phyloP scores from a whole-genome alignment of 2,329 filamentous ascomycete species.

The Colletotrichum sp. region DNA sequence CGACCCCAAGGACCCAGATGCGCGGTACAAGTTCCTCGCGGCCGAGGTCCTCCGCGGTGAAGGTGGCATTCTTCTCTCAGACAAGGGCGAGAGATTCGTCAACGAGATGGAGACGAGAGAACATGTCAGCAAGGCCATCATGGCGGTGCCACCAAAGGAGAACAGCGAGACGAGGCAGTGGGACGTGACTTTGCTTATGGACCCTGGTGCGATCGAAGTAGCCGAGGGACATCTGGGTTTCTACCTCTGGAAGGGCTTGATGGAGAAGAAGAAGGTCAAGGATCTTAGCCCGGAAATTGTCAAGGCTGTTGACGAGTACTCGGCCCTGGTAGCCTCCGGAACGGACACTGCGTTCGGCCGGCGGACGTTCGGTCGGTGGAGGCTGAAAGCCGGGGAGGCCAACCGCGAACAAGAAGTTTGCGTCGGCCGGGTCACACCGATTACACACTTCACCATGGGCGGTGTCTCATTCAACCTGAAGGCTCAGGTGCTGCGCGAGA shows the following conservation, averaged over 20 bases:
- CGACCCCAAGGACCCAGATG: constrained; percentile 50
- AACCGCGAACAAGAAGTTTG: constrained; percentile 58
- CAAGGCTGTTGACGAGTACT: constrained; percentile 53
- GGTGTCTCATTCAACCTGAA: constrained; percentile 62
- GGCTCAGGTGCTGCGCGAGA: constrained; percentile 52
- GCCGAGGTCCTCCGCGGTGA: constrained; percentile 68
- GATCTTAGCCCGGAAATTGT: constrained; percentile 49
- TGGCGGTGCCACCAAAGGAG: constrained; percentile 35
- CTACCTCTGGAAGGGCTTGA: constrained; percentile 66
- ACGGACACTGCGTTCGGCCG: constrained; percentile 51
- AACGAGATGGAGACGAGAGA: constrained; percentile 67
- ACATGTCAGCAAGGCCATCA: constrained; percentile 58
- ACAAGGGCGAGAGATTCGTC: constrained; percentile 58
- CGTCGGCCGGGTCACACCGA: constrained; percentile 64
- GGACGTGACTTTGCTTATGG: constrained; percentile 63
- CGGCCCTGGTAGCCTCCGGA: constrained; percentile 43
- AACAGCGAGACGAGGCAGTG: constrained; percentile 52
- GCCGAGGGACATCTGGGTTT: constrained; percentile 64
- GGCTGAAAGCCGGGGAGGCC: constrained; percentile 44
- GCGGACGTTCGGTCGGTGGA: constrained; percentile 60
- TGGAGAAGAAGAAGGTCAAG: constrained; percentile 58
- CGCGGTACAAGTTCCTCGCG: constrained; percentile 64
- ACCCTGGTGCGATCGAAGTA: constrained; percentile 60
- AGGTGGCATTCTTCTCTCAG: constrained; percentile 60
- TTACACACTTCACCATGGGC: constrained; percentile 72